Conservation (phyloP, 306 rosid genomes). For the Citrullus mucosospermus region DNA sequence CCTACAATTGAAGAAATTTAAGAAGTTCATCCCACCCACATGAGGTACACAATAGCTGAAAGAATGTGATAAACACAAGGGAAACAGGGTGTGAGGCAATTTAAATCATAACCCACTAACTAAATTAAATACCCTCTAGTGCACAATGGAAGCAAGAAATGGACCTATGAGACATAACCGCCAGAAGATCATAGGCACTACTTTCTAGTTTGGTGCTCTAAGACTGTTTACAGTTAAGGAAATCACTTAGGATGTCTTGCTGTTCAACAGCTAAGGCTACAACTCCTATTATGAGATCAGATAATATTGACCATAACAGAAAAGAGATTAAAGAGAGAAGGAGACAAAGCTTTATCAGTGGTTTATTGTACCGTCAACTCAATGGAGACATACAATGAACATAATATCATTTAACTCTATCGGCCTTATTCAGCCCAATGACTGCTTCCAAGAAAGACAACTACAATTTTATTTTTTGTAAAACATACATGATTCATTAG, state of each 20-base stretch:
- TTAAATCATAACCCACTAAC: not conserved
- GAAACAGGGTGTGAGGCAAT: conserved; percentile 3
- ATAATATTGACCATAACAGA: not conserved
- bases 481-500: not conserved
- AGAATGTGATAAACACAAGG: not conserved
- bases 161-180: not conserved
- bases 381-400: not conserved
- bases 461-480: not conserved
- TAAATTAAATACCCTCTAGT: not conserved
- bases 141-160: conserved; percentile 6
- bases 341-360: not conserved
- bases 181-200: conserved; percentile 5
- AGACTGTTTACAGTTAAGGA: not conserved
- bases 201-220: not conserved
- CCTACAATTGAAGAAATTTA: conserved; percentile 35
- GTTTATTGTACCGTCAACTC: not conserved
- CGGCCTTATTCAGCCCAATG: not conserved
- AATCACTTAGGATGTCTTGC: not conserved
- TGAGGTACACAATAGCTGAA: conserved; percentile 9
- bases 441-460: not conserved
- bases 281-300: not conserved
- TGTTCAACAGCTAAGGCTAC: not conserved
- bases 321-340: not conserved
- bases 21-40: conserved; percentile 4
- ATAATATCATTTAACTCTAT: not conserved